These are phyloP conservation scores for Olyra latifolia DNA, from an alignment of 176 grass and related monocot species.

Conservation along the genomic window DNA sequence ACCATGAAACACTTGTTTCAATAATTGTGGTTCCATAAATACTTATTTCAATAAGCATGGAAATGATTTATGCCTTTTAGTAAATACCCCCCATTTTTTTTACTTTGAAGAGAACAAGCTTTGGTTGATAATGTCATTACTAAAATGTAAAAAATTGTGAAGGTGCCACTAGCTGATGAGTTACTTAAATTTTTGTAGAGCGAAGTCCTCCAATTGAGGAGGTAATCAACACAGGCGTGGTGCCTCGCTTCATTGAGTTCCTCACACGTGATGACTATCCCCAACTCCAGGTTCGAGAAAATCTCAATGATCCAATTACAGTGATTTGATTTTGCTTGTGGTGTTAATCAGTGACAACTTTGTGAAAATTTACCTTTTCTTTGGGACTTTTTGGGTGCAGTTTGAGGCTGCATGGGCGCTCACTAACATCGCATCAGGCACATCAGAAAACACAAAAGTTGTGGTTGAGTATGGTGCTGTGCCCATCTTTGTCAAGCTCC, in stretches of 20 bases:
- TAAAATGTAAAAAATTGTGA: background rate
- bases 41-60: background rate
- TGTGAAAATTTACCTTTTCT: background rate
- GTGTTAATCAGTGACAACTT: background rate
- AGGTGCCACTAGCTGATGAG: background rate
- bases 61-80: background rate
- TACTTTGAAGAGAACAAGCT: background rate
- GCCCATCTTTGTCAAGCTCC: constrained; percentile 86
- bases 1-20: constrained; percentile 1
- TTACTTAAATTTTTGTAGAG: constrained; percentile 46
- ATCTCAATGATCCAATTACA: background rate
- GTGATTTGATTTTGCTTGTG: background rate
- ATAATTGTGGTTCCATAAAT: background rate
- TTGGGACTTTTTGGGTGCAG: constrained; percentile 39
- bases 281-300: constrained; percentile 75
- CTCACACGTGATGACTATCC: constrained; percentile 84
- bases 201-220: constrained; percentile 90
- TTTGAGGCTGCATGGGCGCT: constrained; percentile 97
- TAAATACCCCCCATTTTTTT: background rate
- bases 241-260: constrained; percentile 83
- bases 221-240: constrained; percentile 82
- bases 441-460: constrained; percentile 87
- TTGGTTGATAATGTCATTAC: background rate
- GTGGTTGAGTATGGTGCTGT: constrained; percentile 85
- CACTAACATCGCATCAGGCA: constrained; percentile 93